These are phyloP conservation scores for Anthoceros angustus DNA, from an alignment of 225 moss, liverwort and hornwort genomes.

Conservation along the genomic window DNA sequence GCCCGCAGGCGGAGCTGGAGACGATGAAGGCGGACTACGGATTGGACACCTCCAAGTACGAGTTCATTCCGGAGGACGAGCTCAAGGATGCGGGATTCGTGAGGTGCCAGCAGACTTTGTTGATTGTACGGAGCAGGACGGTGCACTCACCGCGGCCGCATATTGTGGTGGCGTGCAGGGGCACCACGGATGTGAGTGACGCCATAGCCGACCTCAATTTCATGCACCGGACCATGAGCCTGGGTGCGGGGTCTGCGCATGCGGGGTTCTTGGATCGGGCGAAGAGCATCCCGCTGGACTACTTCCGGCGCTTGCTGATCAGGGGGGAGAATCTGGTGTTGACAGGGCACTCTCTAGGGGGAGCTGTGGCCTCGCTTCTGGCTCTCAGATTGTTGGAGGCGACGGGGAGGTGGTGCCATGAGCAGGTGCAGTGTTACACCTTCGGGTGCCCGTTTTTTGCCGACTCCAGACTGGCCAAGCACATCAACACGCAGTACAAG, in stretches of 20 bases:
- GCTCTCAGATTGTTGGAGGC: conserved; percentile 77
- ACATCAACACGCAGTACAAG: conserved; percentile 78
- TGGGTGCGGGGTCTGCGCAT: conserved; percentile 68
- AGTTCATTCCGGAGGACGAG: conserved; percentile 59
- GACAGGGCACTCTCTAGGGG: conserved; percentile 78
- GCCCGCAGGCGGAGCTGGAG: conserved; percentile 60
- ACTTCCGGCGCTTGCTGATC: conserved; percentile 54
- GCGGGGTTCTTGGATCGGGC: conserved; percentile 80
- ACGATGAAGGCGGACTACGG: conserved; percentile 74
- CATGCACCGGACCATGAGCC: conserved; percentile 80
- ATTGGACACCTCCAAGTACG: conserved; percentile 59
- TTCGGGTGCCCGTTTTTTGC: conserved; percentile 98
- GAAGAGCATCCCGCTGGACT: conserved; percentile 72
- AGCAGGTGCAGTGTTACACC: conserved; percentile 90
- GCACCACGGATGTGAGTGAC: conserved; percentile 66
- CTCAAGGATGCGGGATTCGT: conserved; percentile 51
- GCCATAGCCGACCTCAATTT: conserved; percentile 70
- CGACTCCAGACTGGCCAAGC: conserved; percentile 61
- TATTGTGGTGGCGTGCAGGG: conserved; percentile 77
- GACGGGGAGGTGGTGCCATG: conserved; percentile 98
- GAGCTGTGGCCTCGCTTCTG: conserved; percentile 77
- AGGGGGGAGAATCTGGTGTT: conserved; percentile 73
- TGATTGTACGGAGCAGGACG: conserved; percentile 49
- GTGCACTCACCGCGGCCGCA: conserved; percentile 29
- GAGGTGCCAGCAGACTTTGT: conserved; percentile 53